Conservation (phyloP, 768 basidiomycete species). For the Boletus reticuloceps region DNA sequence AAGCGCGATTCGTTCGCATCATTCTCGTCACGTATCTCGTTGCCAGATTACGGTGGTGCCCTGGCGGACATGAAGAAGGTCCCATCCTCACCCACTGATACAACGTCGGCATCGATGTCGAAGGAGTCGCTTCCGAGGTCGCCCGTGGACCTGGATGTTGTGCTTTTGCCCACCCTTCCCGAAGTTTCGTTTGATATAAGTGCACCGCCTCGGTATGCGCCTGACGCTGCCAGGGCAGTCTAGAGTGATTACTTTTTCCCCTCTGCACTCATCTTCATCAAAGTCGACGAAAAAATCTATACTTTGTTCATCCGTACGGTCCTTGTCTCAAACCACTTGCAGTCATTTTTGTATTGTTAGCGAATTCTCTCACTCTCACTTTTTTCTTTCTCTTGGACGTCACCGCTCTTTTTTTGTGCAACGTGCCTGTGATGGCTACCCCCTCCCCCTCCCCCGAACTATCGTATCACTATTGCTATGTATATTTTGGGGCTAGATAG, state of each 20-base stretch:
- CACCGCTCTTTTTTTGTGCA: neutral
- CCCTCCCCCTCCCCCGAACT: neutral
- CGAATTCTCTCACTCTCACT: neutral
- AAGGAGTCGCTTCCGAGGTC: slow-evolving; percentile 26
- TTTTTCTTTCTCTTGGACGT: neutral
- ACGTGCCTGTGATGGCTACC: slow-evolving; percentile 19
- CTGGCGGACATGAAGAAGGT: slow-evolving; percentile 26
- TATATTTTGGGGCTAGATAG: slow-evolving; percentile 25
- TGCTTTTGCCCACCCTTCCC: slow-evolving; percentile 20
- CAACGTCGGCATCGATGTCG: slow-evolving; percentile 21
- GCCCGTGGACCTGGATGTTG: slow-evolving; percentile 16
- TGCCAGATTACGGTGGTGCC: slow-evolving; percentile 39
- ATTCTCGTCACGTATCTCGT: slow-evolving; percentile 42
- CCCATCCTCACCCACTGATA: slow-evolving; percentile 21
- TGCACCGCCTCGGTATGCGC: slow-evolving; percentile 23
- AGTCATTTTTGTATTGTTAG: slow-evolving; percentile 30
- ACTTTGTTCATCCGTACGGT: neutral
- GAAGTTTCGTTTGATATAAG: slow-evolving; percentile 12
- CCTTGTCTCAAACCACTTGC: neutral
- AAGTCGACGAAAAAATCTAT: neutral
- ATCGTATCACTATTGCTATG: slow-evolving; percentile 23
- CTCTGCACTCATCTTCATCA: neutral
- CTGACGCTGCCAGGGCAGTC: slow-evolving; percentile 19
- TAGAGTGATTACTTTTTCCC: neutral
- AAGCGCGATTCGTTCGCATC: slow-evolving; percentile 51